phyloP scores from a whole-genome alignment of 106 monocot species.

The Gastrodia elata region DNA sequence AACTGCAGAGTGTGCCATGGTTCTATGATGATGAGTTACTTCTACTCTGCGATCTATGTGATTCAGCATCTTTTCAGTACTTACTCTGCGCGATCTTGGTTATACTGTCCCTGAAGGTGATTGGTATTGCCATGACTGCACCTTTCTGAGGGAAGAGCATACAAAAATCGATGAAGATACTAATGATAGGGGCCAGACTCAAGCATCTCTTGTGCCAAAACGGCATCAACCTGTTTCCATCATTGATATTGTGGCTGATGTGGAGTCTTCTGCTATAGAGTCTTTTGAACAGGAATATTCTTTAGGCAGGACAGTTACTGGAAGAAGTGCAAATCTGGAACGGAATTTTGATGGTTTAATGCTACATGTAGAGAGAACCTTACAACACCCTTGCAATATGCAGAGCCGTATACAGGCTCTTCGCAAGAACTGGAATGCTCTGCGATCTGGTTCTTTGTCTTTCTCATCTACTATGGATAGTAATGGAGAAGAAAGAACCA shows the following conservation, averaged over 20 bases:
- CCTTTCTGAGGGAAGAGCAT: slow-evolving; percentile 33
- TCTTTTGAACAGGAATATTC: not conserved
- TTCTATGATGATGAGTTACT: slow-evolving; percentile 50
- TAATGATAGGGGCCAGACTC: slow-evolving; percentile 11
- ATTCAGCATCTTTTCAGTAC: slow-evolving; percentile 66
- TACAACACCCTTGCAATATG: slow-evolving; percentile 28
- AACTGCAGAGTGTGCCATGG: slow-evolving; percentile 41
- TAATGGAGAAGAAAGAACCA: not conserved
- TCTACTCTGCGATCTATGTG: slow-evolving; percentile 75
- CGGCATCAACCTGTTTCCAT: slow-evolving; percentile 14
- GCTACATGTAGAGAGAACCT: slow-evolving; percentile 21
- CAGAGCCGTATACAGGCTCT: slow-evolving; percentile 29
- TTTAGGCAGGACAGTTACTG: not conserved
- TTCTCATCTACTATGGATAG: slow-evolving; percentile 24
- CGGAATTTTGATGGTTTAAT: not conserved
- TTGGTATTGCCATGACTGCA: slow-evolving; percentile 76
- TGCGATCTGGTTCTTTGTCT: slow-evolving; percentile 41
- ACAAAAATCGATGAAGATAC: slow-evolving; percentile 26
- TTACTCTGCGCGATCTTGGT: slow-evolving; percentile 58
- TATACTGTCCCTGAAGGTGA: slow-evolving; percentile 63
- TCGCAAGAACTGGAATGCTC: slow-evolving; percentile 56
- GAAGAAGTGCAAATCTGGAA: not conserved
- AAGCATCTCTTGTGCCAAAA: not conserved
- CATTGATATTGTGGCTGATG: slow-evolving; percentile 20
- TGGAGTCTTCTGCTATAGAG: not conserved